Base-by-base conservation (phyloP, 371 early-diverging fungal genomes). In the Batkoa obscura region DNA sequence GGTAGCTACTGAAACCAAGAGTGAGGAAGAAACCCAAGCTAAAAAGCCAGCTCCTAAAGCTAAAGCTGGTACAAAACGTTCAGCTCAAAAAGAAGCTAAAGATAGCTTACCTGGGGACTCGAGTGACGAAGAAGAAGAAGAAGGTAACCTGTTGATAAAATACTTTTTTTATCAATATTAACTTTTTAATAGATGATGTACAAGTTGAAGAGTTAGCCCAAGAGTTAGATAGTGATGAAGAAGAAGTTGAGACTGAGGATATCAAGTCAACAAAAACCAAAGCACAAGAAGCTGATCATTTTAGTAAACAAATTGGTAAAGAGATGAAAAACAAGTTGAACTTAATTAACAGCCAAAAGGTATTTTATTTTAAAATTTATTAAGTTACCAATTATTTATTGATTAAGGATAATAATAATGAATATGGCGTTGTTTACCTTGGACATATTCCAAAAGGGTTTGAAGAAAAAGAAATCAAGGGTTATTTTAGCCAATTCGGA, bases 371-470 rank as follows among this genome's bases (percentile, higher is more conserved):
- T 23, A 23, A 23, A 23, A 23, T 23, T 23, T 23, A 23, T 23
- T 23, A 23, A 23, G 23, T 23, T 23, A 23, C 23, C 23, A 23
- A 23, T 23, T 23, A 23, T 23, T 23, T 23, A 23, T 23, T 23
- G 23, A 23, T 12, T 12, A 31, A 56, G 43, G 59, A 60, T 48
- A 61, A 66, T 48, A 49, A 63, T 23, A 57, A 43, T 31, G 59
- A 66, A 23, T 64, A 68, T 31, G 90, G 92, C 56, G 86, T 86
- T 13, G 66, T 93, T 12, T 93, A 86, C 63, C 65, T 95, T 45
- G 88, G 90, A 38, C 81, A 86, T 54, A 83, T 95, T 54, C 96
- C 96, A 3, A 88, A 90, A 58, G 92, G 92, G n/a, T 94, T 95
- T 67, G 86, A 91, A 68, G 96, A 95, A 66, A 67, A 79, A 13